These are phyloP conservation scores for Coniella lustricola DNA, from an alignment of 2,329 filamentous ascomycete species.

Conservation along the genomic window DNA sequence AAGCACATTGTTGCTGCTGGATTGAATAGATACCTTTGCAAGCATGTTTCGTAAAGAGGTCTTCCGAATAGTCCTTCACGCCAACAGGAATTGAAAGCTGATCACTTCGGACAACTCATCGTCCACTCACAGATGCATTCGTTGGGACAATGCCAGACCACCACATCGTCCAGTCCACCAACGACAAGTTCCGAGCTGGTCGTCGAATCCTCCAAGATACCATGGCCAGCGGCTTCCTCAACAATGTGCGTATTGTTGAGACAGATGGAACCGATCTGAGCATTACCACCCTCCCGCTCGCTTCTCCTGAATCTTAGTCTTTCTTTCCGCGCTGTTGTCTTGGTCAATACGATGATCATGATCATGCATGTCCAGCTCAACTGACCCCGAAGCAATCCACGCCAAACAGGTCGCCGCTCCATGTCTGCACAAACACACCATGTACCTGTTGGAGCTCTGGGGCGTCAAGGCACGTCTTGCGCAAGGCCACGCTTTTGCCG, in stretches of 20 bases:
- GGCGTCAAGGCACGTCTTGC: background rate
- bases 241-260: slow-evolving; percentile 23
- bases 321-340: background rate
- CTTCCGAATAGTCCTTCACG: too few relatives aligned
- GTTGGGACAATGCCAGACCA: slow-evolving; percentile 7
- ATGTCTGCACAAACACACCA: slow-evolving; percentile 4
- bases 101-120: too few relatives aligned
- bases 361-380: too few relatives aligned
- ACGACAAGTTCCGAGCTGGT: slow-evolving; percentile 8
- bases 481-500: background rate
- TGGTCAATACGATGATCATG: too few relatives aligned
- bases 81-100: too few relatives aligned
- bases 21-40: background rate
- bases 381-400: too few relatives aligned
- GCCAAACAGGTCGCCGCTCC: slow-evolving; percentile 12
- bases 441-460: slow-evolving; percentile 9
- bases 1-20: background rate
- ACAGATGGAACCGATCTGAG: background rate
- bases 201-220: slow-evolving; percentile 10
- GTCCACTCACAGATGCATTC: slow-evolving; percentile 20
- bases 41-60: too few relatives aligned
- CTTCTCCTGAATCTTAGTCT: background rate
- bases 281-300: background rate
- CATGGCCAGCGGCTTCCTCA: slow-evolving; percentile 10
- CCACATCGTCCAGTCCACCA: slow-evolving; percentile 6